Conservation (phyloP, 1,284 basidiomycete species). For the Stereum hirsutum region DNA sequence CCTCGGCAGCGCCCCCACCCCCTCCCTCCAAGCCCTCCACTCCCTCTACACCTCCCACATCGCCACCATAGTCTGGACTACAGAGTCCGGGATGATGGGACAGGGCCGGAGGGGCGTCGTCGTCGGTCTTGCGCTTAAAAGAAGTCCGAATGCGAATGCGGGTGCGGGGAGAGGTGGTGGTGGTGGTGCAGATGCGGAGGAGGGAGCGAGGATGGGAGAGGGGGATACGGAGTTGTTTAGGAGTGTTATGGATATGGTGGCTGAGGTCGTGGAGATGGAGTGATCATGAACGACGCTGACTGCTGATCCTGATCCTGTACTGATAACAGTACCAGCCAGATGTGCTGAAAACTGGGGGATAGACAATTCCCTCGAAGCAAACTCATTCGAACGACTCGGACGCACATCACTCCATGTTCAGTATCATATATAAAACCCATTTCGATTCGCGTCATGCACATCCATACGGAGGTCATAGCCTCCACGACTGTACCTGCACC, state of each 20-base stretch:
- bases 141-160: slow-evolving; percentile 22
- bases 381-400: too few species aligned
- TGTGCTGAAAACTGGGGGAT: too few species aligned
- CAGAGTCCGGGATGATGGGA: slow-evolving; percentile 30
- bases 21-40: slow-evolving; percentile 62
- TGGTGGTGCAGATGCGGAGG: slow-evolving; percentile 23
- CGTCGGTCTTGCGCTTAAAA: slow-evolving; percentile 60
- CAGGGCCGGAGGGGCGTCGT: slow-evolving; percentile 44
- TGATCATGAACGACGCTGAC: too few species aligned
- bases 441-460: too few species aligned
- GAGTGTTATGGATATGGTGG: slow-evolving; percentile 59
- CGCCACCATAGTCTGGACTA: slow-evolving; percentile 75
- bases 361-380: too few species aligned
- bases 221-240: slow-evolving; percentile 53
- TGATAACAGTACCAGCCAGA: too few species aligned
- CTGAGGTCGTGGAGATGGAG: slow-evolving; percentile 24
- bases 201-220: slow-evolving; percentile 22
- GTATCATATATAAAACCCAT: too few species aligned
- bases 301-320: too few species aligned
- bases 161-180: slow-evolving; percentile 22
- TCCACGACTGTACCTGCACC: too few species aligned
- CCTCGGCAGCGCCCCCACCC: slow-evolving; percentile 62
- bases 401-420: too few species aligned
- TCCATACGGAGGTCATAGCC: too few species aligned
- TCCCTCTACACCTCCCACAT: slow-evolving; percentile 81